Conservation (phyloP, 805 yeast species). For the Yarrowia porcina region DNA sequence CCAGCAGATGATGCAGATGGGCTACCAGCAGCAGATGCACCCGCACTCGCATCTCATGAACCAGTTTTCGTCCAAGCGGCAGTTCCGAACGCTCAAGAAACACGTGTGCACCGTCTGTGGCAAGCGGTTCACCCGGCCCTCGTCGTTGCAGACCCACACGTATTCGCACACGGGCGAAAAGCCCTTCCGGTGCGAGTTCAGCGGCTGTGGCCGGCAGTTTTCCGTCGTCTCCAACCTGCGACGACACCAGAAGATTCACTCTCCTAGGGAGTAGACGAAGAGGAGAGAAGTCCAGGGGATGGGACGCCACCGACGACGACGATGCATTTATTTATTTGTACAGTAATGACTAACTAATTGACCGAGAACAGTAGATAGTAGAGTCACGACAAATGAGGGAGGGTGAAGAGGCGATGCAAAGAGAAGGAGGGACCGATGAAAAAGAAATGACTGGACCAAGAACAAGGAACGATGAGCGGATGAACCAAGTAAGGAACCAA, state of each 20-base stretch:
- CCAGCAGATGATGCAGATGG: slow-evolving; percentile 18
- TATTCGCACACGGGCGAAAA: slow-evolving; percentile 81
- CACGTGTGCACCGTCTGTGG: slow-evolving; percentile 52
- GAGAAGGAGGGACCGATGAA: too few species aligned
- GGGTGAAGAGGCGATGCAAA: too few species aligned
- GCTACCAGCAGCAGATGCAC: slow-evolving; percentile 20
- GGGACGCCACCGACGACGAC: too few species aligned
- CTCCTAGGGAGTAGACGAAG: slow-evolving; percentile 23
- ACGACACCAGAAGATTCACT: slow-evolving; percentile 72
- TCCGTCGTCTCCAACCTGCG: slow-evolving; percentile 80
- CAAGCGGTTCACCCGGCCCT: slow-evolving; percentile 80
- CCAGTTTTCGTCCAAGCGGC: slow-evolving; percentile 16
- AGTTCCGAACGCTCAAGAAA: slow-evolving; percentile 29
- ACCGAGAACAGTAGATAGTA: not conserved
- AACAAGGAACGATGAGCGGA: too few species aligned
- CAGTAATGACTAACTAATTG: slow-evolving; percentile 22
- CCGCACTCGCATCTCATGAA: slow-evolving; percentile 24
- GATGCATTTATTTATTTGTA: slow-evolving; percentile 16
- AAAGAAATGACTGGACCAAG: too few species aligned
- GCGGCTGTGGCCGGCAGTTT: slow-evolving; percentile 65
- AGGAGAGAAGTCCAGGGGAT: too few species aligned
- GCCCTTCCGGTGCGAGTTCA: slow-evolving; percentile 66
- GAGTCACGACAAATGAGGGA: too few species aligned
- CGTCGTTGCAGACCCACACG: slow-evolving; percentile 75
- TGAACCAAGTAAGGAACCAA: too few species aligned